Base-by-base conservation (phyloP, 306 rosid genomes). In the Cicer arietinum region DNA sequence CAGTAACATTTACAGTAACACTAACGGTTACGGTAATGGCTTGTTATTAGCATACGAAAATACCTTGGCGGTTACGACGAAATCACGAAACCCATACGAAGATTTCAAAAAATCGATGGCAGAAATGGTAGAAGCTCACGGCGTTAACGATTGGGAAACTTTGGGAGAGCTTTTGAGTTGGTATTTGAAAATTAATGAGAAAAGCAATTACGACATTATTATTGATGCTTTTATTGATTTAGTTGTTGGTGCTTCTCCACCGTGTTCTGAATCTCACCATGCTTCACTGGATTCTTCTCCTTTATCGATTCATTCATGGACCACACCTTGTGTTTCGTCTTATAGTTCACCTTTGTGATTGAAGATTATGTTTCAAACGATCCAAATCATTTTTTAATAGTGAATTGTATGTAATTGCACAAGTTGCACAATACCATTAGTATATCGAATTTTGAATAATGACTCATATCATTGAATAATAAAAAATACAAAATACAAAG, bases 41-140 rank as follows among this genome's bases (percentile, higher is more conserved):
- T 35, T 35, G 2, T 35, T 35, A 13, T 12, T 30, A 30, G 60
- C 67, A 5, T 89, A 85, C 77, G 75, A 83, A 37, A 86, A 87
- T 52, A 88, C 92, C 8, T 70, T 90, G 46, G 84, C 48, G 0
- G 0, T 88, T 37, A 60, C 88, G 0, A 30, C 88, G 85, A 94
- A 88, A 12, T 94, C 98, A 0, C 44, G 17, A 2, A 79, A 94
- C 65, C 98, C 98, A 41, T 74, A 50, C 45, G 75, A 69, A 52
- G 98, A 94, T 68, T 94, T 94, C 77, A 86, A 86, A 13, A 75
- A 73, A 5, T 91, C 98, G 0, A 91, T 94, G 91, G 92, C 83
- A 79, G 98, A 91, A 56, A 94, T 94, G 94, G 94, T 90, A 16
- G 87, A 86, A 25, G 86, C 94, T 47, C 83, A 83, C 47, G 91